Conservation (phyloP, 371 early-diverging fungal species). For the Zychaea mexicana region DNA sequence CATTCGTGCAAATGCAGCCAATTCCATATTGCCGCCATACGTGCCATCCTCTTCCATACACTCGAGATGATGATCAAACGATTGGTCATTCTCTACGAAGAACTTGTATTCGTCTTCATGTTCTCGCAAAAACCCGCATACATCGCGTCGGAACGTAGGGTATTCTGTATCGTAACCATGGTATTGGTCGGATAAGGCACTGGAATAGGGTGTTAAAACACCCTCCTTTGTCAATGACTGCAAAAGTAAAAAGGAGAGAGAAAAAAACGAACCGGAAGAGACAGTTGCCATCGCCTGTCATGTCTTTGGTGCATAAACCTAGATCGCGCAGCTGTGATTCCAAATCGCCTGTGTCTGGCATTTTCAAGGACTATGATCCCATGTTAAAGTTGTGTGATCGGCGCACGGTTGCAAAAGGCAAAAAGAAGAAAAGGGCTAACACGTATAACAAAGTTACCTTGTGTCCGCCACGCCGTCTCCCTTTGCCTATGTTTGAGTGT, state of each 20-base stretch:
- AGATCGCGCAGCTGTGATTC: slow-evolving; percentile 38
- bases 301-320: slow-evolving; percentile 68
- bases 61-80: slow-evolving; percentile 67
- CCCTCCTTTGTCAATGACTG: no score
- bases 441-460: background rate
- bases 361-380: background rate
- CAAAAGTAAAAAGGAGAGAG: slow-evolving; percentile 2
- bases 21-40: slow-evolving; percentile 84
- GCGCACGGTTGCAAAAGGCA: background rate
- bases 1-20: slow-evolving; percentile 80
- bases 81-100: slow-evolving; percentile 72
- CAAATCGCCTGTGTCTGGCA: slow-evolving; percentile 18
- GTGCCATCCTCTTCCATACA: slow-evolving; percentile 75
- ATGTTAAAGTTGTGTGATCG: background rate
- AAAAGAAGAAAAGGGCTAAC: background rate
- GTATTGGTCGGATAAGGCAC: slow-evolving; percentile 77
- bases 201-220: no score
- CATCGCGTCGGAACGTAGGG: slow-evolving; percentile 52
- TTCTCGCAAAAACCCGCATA: slow-evolving; percentile 67
- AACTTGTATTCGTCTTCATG: slow-evolving; percentile 68
- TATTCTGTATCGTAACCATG: slow-evolving; percentile 66
- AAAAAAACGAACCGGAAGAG: slow-evolving; percentile 58
- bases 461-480: background rate
- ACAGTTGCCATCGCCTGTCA: slow-evolving; percentile 88
- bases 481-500: background rate